Evolutionary conservation across 2,329 filamentous ascomycete species (phyloP).

Genomic region (Paramyrothecium sp.): DNA sequence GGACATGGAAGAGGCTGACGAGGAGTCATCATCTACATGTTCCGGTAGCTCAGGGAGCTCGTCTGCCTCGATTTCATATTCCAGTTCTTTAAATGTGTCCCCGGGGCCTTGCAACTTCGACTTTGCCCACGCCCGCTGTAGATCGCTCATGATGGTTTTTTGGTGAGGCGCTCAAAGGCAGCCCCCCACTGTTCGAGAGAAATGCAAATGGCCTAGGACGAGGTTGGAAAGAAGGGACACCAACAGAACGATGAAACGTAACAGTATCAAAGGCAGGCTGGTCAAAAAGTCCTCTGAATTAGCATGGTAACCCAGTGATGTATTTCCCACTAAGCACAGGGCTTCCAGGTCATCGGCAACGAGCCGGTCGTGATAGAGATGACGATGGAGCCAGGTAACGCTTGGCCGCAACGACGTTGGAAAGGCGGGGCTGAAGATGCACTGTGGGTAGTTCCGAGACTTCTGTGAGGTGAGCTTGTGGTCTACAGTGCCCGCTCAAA

Average conservation of each 20-base stretch:
- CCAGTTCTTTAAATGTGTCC: conserved; percentile 48
- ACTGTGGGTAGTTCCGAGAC: neutral
- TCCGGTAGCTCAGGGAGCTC: conserved; percentile 47
- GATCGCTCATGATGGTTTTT: conserved; percentile 66
- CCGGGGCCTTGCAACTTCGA: conserved; percentile 63
- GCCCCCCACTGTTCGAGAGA: neutral
- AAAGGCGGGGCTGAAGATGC: neutral
- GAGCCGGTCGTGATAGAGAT: neutral
- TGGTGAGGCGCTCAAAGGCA: neutral
- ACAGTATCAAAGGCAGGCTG: no score
- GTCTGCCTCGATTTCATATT: conserved; percentile 45
- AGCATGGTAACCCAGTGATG: no score
- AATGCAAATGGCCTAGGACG: neutral
- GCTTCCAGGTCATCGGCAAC: no score
- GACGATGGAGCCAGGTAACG: neutral
- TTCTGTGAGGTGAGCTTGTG: neutral
- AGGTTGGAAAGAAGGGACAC: neutral
- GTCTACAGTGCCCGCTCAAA: neutral
- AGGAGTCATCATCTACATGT: conserved; percentile 61
- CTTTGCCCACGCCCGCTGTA: conserved; percentile 77
- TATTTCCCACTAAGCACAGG: no score
- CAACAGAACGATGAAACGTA: neutral
- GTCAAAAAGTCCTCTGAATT: no score
- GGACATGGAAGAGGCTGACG: conserved; percentile 78
- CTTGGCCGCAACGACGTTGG: no score